Percentiles rank a stretch among this genome's conserved stretches.
Evolutionary conservation across 768 basidiomycete species (phyloP).

Genomic region (Kwoniella sp.): DNA sequence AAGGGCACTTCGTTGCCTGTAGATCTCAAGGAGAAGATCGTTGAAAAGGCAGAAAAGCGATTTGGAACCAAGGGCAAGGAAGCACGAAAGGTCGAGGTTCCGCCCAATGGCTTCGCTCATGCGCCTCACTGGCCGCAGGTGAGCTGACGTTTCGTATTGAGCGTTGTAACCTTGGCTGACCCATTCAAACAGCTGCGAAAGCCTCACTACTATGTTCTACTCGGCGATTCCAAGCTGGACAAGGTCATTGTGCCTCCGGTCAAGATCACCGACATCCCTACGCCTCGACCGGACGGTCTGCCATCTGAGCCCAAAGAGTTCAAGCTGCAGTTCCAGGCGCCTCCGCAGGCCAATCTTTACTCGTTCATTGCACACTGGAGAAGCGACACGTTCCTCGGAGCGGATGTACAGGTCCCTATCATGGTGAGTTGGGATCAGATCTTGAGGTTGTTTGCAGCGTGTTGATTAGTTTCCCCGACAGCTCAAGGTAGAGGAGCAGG

Average conservation of each 20-base stretch:
- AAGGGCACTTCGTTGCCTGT: conserved; percentile 53
- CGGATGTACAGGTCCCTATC: conserved; percentile 67
- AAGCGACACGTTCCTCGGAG: conserved; percentile 84
- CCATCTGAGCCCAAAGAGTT: conserved; percentile 53
- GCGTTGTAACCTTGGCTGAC: not conserved
- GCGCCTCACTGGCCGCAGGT: conserved; percentile 90
- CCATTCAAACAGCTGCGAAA: conserved; percentile 63
- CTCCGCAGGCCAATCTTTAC: conserved; percentile 73
- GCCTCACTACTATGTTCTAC: conserved; percentile 85
- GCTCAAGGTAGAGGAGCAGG: conserved; percentile 78
- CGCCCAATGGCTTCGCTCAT: conserved; percentile 65
- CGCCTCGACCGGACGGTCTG: conserved; percentile 19
- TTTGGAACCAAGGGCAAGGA: conserved; percentile 54
- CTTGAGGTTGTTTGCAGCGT: not conserved
- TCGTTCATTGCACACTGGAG: conserved; percentile 82
- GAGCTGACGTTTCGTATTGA: conserved; percentile 69
- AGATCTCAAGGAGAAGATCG: conserved; percentile 34
- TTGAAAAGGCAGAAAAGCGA: conserved; percentile 13
- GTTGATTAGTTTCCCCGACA: conserved; percentile 42
- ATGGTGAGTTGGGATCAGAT: conserved; percentile 57
- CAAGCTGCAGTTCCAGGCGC: conserved; percentile 92
- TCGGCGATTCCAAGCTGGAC: conserved; percentile 80
- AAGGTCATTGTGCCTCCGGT: conserved; percentile 81
- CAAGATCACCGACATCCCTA: conserved; percentile 74
- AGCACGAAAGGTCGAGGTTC: conserved; percentile 58